phyloP scores from a whole-genome alignment of 768 basidiomycete genomes.

The Mycena filopes region DNA sequence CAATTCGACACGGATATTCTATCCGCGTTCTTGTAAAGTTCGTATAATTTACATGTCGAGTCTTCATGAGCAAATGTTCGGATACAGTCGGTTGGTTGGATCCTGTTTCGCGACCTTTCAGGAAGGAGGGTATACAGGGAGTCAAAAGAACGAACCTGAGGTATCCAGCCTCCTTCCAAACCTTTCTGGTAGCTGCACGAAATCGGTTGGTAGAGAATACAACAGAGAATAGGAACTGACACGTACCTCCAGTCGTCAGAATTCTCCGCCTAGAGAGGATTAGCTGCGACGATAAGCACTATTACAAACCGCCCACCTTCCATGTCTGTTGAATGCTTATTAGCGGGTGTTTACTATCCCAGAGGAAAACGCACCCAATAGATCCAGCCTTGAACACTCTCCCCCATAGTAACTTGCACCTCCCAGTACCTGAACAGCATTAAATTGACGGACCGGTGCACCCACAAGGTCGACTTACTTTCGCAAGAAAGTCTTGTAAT shows the following conservation, averaged over 20 bases:
- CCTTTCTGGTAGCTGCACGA: slow-evolving; percentile 84
- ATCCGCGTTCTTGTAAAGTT: slow-evolving; percentile 1
- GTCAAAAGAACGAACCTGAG: slow-evolving; percentile 40
- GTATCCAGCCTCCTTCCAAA: slow-evolving; percentile 82
- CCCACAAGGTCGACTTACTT: slow-evolving; percentile 57
- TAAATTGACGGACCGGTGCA: neutral
- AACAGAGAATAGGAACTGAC: neutral
- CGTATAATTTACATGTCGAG: neutral
- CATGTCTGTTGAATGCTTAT: slow-evolving; percentile 65
- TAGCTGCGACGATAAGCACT: neutral
- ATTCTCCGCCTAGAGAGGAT: slow-evolving; percentile 13
- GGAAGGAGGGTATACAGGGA: neutral
- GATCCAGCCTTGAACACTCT: slow-evolving; percentile 77
- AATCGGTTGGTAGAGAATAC: slow-evolving; percentile 47
- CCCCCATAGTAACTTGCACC: slow-evolving; percentile 79
- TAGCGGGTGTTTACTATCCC: neutral
- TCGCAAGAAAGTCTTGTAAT: slow-evolving; percentile 72
- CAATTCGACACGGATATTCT: slow-evolving; percentile 24
- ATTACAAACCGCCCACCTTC: slow-evolving; percentile 61
- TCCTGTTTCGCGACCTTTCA: slow-evolving; percentile 43
- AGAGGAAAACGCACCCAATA: slow-evolving; percentile 56
- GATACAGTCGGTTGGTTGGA: slow-evolving; percentile 73
- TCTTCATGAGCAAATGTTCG: slow-evolving; percentile 63
- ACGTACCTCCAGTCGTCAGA: slow-evolving; percentile 33
- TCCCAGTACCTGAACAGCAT: slow-evolving; percentile 72